Evolutionary conservation across 305 asterid species (phyloP).

Genomic region (Coffea humblotiana): DNA sequence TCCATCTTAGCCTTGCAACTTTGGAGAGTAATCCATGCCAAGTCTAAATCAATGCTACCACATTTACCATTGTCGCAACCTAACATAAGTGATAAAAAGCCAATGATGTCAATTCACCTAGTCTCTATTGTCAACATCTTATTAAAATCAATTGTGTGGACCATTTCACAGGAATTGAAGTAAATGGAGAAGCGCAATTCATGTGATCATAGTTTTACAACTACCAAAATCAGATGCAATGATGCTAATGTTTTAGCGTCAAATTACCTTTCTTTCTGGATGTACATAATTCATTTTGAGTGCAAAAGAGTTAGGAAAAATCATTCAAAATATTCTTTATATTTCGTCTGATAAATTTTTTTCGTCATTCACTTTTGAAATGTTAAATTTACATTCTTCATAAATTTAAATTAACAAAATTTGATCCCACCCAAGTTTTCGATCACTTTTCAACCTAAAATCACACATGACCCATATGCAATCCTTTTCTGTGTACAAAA

Average conservation of each 20-base stretch:
- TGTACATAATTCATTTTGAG: background rate
- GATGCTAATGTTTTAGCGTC: background rate
- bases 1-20: background rate
- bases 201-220: slow-evolving; percentile 37
- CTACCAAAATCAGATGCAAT: slow-evolving; percentile 21
- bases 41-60: background rate
- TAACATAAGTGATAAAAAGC: background rate
- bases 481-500: no score
- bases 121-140: slow-evolving; percentile 35
- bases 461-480: no score
- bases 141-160: slow-evolving; percentile 32
- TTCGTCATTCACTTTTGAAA: no score
- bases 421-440: no score
- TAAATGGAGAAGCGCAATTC: slow-evolving; percentile 36
- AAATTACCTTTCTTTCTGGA: background rate
- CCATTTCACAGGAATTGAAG: slow-evolving; percentile 41
- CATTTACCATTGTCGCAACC: no score
- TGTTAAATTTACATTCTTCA: no score
- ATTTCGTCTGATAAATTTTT: no score
- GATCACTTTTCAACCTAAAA: no score
- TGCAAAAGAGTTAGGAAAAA: background rate
- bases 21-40: background rate
- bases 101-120: background rate
- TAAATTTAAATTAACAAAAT: no score
- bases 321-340: no score